Evolutionary conservation across 331 rosid genomes (phyloP).

Genomic region (Rosa hybrid): DNA sequence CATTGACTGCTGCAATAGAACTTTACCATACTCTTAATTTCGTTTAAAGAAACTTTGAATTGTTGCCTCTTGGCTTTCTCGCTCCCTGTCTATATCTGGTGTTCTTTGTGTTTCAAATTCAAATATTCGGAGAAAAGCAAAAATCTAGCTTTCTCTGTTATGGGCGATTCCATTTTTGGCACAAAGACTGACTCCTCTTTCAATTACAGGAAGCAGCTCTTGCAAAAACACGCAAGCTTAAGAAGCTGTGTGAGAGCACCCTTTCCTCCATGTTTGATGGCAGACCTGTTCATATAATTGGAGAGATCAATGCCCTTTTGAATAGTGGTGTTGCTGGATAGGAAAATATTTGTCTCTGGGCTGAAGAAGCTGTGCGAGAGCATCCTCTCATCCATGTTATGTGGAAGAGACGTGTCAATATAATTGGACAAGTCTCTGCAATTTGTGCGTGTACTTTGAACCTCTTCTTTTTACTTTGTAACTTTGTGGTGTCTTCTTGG

Average conservation of each 20-base stretch:
- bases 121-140: no score
- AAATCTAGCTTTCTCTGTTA: not conserved
- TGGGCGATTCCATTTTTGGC: not conserved
- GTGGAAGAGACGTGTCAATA: not conserved
- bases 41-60: not conserved
- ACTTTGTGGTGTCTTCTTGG: no score
- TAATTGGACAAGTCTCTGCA: not conserved
- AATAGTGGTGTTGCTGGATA: slow-evolving; percentile 67
- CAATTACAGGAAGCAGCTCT: slow-evolving; percentile 70
- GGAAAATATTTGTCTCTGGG: slow-evolving; percentile 4
- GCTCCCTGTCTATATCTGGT: not conserved
- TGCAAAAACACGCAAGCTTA: slow-evolving; percentile 70
- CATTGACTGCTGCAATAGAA: slow-evolving; percentile 5
- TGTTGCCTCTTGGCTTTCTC: not conserved
- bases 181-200: slow-evolving; percentile 10
- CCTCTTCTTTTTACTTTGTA: no score
- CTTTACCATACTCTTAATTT: not conserved
- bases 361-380: not conserved
- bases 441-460: no score
- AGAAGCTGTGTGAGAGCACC: slow-evolving; percentile 71
- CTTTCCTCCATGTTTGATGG: slow-evolving; percentile 95
- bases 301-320: slow-evolving; percentile 74
- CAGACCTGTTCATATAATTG: slow-evolving; percentile 90
- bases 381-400: not conserved
- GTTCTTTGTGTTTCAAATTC: not conserved